A percentile compares a stretch with the other conserved stretches of the same genome.
Conservation (phyloP, 2,329 filamentous ascomycete genomes). For the Trichothecium roseum region DNA sequence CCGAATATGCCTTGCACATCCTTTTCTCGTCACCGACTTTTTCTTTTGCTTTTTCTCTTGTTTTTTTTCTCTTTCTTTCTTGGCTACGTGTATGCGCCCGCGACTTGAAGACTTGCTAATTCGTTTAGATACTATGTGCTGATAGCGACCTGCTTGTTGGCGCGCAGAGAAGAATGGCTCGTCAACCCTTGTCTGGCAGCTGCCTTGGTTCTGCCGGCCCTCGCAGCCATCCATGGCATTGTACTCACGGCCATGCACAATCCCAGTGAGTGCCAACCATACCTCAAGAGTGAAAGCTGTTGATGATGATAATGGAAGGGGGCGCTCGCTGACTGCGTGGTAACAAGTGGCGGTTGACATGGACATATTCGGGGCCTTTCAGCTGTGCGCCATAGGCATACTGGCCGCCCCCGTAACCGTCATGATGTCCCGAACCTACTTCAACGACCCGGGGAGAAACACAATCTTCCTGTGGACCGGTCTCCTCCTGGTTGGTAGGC, state of each 20-base stretch:
- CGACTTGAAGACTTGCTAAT: constrained; percentile 1
- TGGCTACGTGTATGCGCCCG: no score
- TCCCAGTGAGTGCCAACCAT: constrained; percentile 46
- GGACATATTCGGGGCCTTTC: constrained; percentile 59
- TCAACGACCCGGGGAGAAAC: constrained; percentile 51
- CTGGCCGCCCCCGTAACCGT: constrained; percentile 54
- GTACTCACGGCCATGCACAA: constrained; percentile 48
- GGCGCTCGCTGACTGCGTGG: no score
- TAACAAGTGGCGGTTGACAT: constrained; percentile 58
- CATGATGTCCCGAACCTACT: constrained; percentile 52
- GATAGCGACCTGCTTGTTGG: constrained; percentile 51
- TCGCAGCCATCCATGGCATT: constrained; percentile 54
- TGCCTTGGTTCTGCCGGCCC: constrained; percentile 50
- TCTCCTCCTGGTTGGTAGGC: constrained; percentile 46
- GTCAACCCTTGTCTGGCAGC: constrained; percentile 53
- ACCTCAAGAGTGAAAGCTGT: no score
- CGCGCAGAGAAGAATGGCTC: constrained; percentile 51
- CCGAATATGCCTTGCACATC: neutral
- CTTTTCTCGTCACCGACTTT: no score
- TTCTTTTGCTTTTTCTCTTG: no score
- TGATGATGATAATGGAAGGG: no score
- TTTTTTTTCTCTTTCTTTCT: no score
- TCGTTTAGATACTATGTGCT: constrained; percentile 49
- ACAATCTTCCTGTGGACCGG: constrained; percentile 57
- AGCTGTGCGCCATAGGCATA: constrained; percentile 56